Base-by-base conservation (phyloP, 805 yeast genomes). In the Ogataea neopini region DNA sequence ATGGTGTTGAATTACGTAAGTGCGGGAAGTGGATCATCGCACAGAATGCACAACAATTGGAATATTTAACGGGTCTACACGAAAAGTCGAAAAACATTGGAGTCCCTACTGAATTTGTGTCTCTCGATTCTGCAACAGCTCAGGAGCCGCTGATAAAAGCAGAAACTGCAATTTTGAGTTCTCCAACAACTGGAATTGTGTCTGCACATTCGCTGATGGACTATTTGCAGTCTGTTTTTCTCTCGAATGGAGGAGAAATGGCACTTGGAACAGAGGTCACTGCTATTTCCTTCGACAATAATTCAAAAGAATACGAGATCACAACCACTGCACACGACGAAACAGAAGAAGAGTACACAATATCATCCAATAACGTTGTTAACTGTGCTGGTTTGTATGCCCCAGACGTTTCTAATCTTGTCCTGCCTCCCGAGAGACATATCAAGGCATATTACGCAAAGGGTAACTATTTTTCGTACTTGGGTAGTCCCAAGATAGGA, bases 11-110 rank as follows among this genome's bases (percentile, higher is more conserved):
- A n/a, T 64, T 82, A 59, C 57, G 66, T 28, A 69, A 74, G 38
- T 86, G 95, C 67, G 97, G 94, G 15, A 84, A 90, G 62, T 86
- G 96, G 90, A 68, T 90, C 3, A 90, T 90, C 13, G 96, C 97
- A 0, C 96, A 89, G 61, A 73, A 73, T 41, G 88, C 81, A 18
- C 51, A 51, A 0, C 91, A 90, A 58, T 73, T 70, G 33, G 81
- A 81, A 22, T 81, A 79, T 58, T 69, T 90, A 35, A 76, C 80
- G 34, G 63, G 68, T 19, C 59, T 90, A 51, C 74, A 77, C 54
- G 65, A 65, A 8, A 77, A 76, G 43, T 77, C 88, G 4, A 61
- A 66, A 3, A 63, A 61, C 2, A 62, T 86, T 9, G 81, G 77
- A 1, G 81, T 84, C 0, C 84, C 86, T 1, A 80, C 85, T 0